Base-by-base conservation (phyloP, 2,329 filamentous ascomycete genomes). In the Ceratocystis eucalypticola region DNA sequence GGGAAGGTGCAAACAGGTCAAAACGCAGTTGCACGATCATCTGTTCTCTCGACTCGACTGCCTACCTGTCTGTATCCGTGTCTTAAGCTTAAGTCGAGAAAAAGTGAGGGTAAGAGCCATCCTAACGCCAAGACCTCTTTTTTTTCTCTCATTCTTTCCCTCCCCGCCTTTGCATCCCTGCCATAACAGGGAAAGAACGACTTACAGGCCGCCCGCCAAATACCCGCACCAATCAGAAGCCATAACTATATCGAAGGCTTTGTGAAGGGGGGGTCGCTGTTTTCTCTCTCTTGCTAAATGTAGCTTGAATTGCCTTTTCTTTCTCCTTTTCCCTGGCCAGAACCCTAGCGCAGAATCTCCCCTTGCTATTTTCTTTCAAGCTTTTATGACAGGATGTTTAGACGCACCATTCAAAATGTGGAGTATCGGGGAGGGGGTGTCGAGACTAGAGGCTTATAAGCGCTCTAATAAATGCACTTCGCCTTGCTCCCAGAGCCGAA, bases 401-500 rank as follows among this genome's bases (percentile, higher is more conserved):
- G 41, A 65, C 63, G 48, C 48, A 65, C 48, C 57, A 66, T 41
- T 48, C 25, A 44, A 53, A 22, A 41, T 37, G 28, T 25, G 45
- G 62, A 33, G 45, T n/a, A 28, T 48, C 17, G 20, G n/a, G 22
- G 8, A 25, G 48, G 22, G 48, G 48, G 48, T 20, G n/a, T 53
- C 48, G 7, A 20, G 48, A 7, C 44, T 20, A 46, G 12, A 50
- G 46, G 17, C 28, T 41, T 53, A 33, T 30, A 48, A 64, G 44
- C 45, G 62, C 45, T 64, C 62, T 37, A 33, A 30, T 64, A 44
- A 37, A 66, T 68, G 75, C 62, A 22, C 33, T 8, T 37, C 55
- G 25, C 53, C 53, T 57, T 57, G 53, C 30, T 57, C n/a, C 3
- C 30, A 10, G 25, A 12, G 28, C 28, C 1, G 53, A 57, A 57